phyloP scores from a whole-genome alignment of 371 early-diverging fungal genomes.

The Nosema muscidifuracis region DNA sequence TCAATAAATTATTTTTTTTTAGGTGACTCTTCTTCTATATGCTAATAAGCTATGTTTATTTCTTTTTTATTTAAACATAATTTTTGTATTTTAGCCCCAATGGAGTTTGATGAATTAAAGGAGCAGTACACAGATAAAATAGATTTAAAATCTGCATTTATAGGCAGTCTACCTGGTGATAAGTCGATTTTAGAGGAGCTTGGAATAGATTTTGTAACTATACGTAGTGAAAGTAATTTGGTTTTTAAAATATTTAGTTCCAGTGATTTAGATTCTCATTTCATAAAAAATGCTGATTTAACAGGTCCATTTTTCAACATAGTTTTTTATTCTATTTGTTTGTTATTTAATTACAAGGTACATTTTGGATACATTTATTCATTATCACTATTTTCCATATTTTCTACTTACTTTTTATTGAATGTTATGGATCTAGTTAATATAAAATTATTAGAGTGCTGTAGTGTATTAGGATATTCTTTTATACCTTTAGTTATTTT shows the following conservation, averaged over 20 bases:
- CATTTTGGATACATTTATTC: conserved; percentile 63
- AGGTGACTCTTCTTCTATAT: too few relatives aligned
- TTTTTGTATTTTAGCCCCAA: conserved; percentile 8
- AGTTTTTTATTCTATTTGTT: conserved; percentile 41
- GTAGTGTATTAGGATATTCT: conserved; percentile 61
- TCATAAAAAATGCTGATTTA: conserved; percentile 41
- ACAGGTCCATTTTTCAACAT: conserved; percentile 61
- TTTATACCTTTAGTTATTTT: conserved; percentile 56
- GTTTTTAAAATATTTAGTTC: conserved; percentile 37
- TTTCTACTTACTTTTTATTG: conserved; percentile 55
- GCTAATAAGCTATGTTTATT: not conserved
- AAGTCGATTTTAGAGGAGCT: conserved; percentile 61
- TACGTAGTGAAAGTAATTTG: conserved; percentile 46
- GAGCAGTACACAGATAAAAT: conserved; percentile 17
- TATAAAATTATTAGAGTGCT: conserved; percentile 36
- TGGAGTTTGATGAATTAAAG: conserved; percentile 25
- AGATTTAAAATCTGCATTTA: conserved; percentile 53
- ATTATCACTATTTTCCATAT: conserved; percentile 42
- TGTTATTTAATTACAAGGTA: conserved; percentile 57
- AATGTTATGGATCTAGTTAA: conserved; percentile 39
- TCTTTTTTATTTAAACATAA: not conserved
- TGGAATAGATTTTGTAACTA: conserved; percentile 58
- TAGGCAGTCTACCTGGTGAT: conserved; percentile 54
- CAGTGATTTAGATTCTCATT: conserved; percentile 6
- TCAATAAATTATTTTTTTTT: too few relatives aligned